Evolutionary conservation across 2,329 filamentous ascomycete genomes (phyloP).

Genomic region (Epichloe typhina): DNA sequence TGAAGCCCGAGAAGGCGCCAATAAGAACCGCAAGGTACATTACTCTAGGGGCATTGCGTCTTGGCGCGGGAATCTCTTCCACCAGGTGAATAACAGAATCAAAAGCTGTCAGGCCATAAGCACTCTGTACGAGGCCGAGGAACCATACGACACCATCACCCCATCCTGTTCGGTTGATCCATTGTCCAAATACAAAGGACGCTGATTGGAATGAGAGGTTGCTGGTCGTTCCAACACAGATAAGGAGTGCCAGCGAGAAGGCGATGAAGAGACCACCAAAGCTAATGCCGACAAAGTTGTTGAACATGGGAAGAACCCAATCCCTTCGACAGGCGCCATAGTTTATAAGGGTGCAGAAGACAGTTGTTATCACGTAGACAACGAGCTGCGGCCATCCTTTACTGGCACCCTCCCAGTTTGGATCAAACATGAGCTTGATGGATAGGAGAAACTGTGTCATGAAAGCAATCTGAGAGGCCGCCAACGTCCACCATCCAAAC

Average conservation of each 20-base stretch:
- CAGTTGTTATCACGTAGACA: conserved; percentile 37
- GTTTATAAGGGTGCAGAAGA: conserved; percentile 35
- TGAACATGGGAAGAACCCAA: conserved; percentile 31
- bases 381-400: conserved; percentile 42
- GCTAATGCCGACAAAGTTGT: conserved; percentile 41
- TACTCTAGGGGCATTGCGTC: conserved; percentile 34
- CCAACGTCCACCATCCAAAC: conserved; percentile 45
- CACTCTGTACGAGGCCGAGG: conserved; percentile 41
- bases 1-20: conserved; percentile 34
- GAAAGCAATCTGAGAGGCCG: conserved; percentile 42
- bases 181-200: conserved; percentile 38
- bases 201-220: conserved; percentile 33
- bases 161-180: conserved; percentile 36
- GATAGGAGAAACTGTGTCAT: conserved; percentile 44
- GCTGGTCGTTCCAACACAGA: conserved; percentile 33
- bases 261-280: conserved; percentile 40
- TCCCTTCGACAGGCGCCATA: conserved; percentile 34
- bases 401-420: conserved; percentile 29
- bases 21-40: conserved; percentile 38
- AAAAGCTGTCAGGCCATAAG: conserved; percentile 42
- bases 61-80: conserved; percentile 40
- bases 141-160: conserved; percentile 43
- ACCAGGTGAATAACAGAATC: conserved; percentile 47
- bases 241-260: conserved; percentile 36
- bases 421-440: conserved; percentile 41